A percentile compares a stretch with the other conserved stretches of the same genome.
Evolutionary conservation across 371 early-diverging fungal genomes (phyloP).

Genomic region (Neoconidiobolus thromboides): DNA sequence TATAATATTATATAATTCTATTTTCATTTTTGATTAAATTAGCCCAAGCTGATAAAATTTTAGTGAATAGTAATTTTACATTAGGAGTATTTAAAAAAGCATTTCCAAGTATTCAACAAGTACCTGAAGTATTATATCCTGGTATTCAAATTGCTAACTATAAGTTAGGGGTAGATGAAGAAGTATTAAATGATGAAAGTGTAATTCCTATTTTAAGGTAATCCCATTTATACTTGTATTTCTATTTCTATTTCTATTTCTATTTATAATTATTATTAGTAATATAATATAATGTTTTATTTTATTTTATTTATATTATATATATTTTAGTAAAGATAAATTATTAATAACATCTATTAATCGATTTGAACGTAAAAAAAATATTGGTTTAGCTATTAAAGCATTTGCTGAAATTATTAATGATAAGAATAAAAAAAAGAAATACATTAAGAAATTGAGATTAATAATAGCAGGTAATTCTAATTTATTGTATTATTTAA

Average conservation of each 20-base stretch:
- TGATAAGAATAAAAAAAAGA: conserved; percentile 8
- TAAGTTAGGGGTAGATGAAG: background rate
- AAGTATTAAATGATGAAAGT: background rate
- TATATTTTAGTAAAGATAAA: conserved; percentile 11
- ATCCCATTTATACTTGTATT: too few relatives aligned
- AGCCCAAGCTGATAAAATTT: conserved; percentile 69
- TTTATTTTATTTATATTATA: background rate
- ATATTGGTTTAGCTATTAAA: conserved; percentile 60
- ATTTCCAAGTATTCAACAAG: conserved; percentile 34
- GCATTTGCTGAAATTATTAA: conserved; percentile 39
- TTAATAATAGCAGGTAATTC: conserved; percentile 52
- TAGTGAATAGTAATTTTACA: conserved; percentile 84
- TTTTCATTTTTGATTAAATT: too few relatives aligned
- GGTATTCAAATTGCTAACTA: conserved; percentile 59
- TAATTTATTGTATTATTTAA: background rate
- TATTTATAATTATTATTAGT: background rate
- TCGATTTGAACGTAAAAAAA: conserved; percentile 89
- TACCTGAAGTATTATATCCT: conserved; percentile 66
- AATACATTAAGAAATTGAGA: conserved; percentile 20
- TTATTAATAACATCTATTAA: conserved; percentile 56
- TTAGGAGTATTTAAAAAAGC: conserved; percentile 46
- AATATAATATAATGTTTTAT: background rate
- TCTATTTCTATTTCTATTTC: background rate
- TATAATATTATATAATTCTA: too few relatives aligned
- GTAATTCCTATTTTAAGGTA: background rate